Base-by-base conservation (phyloP, 169 alveolate species). In the Eimeria sp. region DNA sequence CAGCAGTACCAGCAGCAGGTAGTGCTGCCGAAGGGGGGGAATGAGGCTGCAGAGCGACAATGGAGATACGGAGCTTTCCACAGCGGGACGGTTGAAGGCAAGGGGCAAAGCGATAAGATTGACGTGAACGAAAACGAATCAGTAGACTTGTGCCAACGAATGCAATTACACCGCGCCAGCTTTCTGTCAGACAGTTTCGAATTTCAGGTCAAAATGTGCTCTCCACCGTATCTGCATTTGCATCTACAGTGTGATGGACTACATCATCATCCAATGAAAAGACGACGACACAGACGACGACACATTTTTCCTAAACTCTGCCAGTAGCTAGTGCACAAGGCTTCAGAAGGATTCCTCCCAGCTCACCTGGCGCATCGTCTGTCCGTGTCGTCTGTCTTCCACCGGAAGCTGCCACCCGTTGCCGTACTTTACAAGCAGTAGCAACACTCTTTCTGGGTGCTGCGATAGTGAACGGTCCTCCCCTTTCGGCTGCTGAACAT, bases 321-420 rank as follows among this genome's bases (percentile, higher is more conserved):
- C 58, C 5, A 5, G 18, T 11, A 51, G 58, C 58, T 51, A 51
- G 11, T 51, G 58, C 58, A 51, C 58, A 70, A 43, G 30, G 63
- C 40, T 16, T 54, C 30, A 51, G 18, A 11, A 47, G 70, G 89
- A 47, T 80, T 43, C 47, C 45, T 30, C 25, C 6, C 45, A 30
- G 54, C 97, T 27, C 49, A 95, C 97, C 65, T 80, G 70, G 20
- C 97, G 57, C 97, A 95, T 95, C 40, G 97, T 57, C 63, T 95
- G 95, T 92, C 96, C 96, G 14, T 63, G 95, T 22, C 86, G 67
- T 47, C 95, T 58, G 90, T 91, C 96, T 27, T 47, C 95, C 40
- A 89, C 92, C 27, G 97, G 97, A 51, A 95, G 80, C 86, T 61
- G 78, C 97, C 97, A 95, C 80, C 72, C 51, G 95, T 90, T 45